These are phyloP conservation scores for Monosporascus sp. DNA, from an alignment of 2,329 filamentous ascomycete genomes.

Conservation along the genomic window DNA sequence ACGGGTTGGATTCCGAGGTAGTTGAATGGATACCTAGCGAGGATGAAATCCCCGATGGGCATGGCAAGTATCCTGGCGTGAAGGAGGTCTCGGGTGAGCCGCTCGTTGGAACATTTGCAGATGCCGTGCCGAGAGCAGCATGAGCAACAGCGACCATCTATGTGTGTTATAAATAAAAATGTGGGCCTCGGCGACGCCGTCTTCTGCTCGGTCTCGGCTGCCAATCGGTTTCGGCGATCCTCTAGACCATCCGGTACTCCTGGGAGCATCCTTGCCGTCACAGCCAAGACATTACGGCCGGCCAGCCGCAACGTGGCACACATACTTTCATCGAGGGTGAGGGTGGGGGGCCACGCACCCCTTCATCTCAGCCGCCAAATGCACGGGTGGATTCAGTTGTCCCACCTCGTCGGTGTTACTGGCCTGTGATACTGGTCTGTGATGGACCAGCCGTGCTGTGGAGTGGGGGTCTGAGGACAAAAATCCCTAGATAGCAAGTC, in stretches of 20 bases:
- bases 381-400: too few relatives aligned
- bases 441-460: too few relatives aligned
- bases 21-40: conserved; percentile 50
- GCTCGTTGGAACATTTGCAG: conserved; percentile 56
- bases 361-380: too few relatives aligned
- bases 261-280: too few relatives aligned
- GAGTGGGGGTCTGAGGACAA: too few relatives aligned
- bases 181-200: background rate
- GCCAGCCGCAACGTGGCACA: too few relatives aligned
- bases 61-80: conserved; percentile 32
- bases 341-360: too few relatives aligned
- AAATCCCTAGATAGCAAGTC: too few relatives aligned
- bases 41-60: conserved; percentile 42
- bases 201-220: background rate
- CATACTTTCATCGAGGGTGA: too few relatives aligned
- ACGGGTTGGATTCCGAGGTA: conserved; percentile 25
- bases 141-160: conserved; percentile 17
- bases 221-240: background rate
- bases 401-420: too few relatives aligned
- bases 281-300: too few relatives aligned
- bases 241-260: background rate
- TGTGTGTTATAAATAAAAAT: conserved; percentile 2
- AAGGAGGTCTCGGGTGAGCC: conserved; percentile 36
- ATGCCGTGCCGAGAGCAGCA: conserved; percentile 49
- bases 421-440: too few relatives aligned